phyloP scores from a whole-genome alignment of 2,329 filamentous ascomycete species.

The Cladosporium sp. region DNA sequence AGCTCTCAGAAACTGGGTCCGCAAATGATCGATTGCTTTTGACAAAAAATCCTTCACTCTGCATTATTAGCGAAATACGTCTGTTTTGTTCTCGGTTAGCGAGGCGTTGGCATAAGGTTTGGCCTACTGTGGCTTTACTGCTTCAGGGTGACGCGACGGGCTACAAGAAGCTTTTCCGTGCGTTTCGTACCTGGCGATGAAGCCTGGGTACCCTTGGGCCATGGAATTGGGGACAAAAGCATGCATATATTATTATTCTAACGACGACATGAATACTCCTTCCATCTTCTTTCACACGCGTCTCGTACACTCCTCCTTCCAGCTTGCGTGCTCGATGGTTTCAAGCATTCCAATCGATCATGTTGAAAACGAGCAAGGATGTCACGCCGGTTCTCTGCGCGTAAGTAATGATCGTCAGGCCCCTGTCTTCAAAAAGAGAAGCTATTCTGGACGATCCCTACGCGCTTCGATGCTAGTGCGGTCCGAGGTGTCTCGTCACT shows the following conservation, averaged over 20 bases:
- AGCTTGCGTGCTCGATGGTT: no score
- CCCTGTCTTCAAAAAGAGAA: neutral
- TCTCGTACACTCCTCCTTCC: neutral
- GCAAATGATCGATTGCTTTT: neutral
- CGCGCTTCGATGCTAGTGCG: neutral
- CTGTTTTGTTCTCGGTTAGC: neutral
- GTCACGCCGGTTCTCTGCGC: neutral
- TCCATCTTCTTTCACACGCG: neutral
- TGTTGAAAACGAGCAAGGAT: no score
- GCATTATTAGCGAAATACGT: neutral
- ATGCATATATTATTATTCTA: neutral
- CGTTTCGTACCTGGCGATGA: no score
- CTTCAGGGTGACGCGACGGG: neutral
- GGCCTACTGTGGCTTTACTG: neutral
- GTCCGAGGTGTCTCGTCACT: conserved; percentile 9
- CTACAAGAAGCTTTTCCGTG: neutral
- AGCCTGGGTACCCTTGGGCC: no score
- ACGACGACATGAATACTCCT: neutral
- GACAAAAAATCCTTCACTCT: neutral
- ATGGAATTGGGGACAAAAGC: neutral
- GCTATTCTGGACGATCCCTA: neutral
- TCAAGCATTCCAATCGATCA: no score
- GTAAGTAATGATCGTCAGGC: neutral
- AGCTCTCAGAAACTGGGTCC: conserved; percentile 2
- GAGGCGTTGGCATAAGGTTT: conserved; percentile 5